These are phyloP conservation scores for Neonectria sp. DNA, from an alignment of 2,329 filamentous ascomycete genomes.

Conservation along the genomic window DNA sequence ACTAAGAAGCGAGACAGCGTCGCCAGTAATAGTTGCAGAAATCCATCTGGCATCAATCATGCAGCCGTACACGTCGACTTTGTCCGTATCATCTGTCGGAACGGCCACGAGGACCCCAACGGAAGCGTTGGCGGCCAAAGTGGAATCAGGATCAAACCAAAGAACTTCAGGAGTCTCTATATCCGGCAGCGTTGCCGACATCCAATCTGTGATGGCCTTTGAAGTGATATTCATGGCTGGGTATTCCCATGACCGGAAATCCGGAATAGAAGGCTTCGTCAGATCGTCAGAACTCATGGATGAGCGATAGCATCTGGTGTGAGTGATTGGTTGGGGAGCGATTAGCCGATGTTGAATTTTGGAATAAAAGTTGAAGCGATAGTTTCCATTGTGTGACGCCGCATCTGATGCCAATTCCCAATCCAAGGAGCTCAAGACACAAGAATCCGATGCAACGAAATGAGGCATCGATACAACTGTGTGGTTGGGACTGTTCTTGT, in stretches of 20 bases:
- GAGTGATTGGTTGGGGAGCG: conserved; percentile 34
- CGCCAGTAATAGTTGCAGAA: conserved; percentile 31
- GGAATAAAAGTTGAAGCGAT: conserved; percentile 33
- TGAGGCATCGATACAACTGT: conserved; percentile 41
- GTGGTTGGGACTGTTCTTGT: conserved; percentile 37
- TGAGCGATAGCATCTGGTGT: conserved; percentile 34
- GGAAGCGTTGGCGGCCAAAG: conserved; percentile 30
- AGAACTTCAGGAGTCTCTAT: conserved; percentile 31
- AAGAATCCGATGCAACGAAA: conserved; percentile 34
- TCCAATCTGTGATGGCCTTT: conserved; percentile 26
- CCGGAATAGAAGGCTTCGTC: conserved; percentile 26
- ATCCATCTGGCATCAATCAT: conserved; percentile 40
- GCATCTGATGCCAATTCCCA: conserved; percentile 38
- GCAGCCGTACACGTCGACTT: conserved; percentile 38
- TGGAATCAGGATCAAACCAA: conserved; percentile 36
- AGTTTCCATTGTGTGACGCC: conserved; percentile 25
- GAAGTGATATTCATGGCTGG: conserved; percentile 24
- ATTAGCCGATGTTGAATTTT: conserved; percentile 35
- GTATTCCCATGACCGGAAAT: conserved; percentile 33
- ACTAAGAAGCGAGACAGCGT: conserved; percentile 34
- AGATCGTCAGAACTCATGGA: conserved; percentile 17
- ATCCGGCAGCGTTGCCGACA: conserved; percentile 2
- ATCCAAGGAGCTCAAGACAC: conserved; percentile 36
- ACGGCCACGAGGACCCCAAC: conserved; percentile 29
- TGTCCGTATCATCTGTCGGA: conserved; percentile 20